phyloP scores from a whole-genome alignment of 2,329 filamentous ascomycete genomes.

The Furcasterigmium furcatum region DNA sequence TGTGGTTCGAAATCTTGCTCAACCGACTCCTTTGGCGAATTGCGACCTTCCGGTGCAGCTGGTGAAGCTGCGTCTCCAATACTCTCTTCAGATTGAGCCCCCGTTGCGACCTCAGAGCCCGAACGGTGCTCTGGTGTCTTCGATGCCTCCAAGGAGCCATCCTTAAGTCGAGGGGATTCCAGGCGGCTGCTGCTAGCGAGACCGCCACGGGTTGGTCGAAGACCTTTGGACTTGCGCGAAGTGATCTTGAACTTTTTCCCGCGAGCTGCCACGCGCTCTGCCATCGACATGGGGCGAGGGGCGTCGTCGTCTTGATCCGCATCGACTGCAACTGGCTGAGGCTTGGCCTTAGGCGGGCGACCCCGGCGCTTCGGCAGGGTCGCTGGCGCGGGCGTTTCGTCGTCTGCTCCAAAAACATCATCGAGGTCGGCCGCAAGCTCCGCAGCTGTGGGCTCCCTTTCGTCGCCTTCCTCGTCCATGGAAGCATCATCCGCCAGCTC shows the following conservation, averaged over 20 bases:
- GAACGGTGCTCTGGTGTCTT: too few relatives aligned
- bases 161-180: too few relatives aligned
- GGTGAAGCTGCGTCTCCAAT: too few relatives aligned
- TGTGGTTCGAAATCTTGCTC: too few relatives aligned
- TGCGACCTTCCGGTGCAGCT: too few relatives aligned
- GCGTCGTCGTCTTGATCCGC: not conserved
- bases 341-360: slow-evolving; percentile 7
- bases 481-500: slow-evolving; percentile 8
- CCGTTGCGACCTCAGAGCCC: too few relatives aligned
- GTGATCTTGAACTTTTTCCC: slow-evolving; percentile 53
- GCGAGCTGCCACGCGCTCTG: slow-evolving; percentile 51
- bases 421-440: slow-evolving; percentile 31
- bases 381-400: not conserved
- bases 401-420: slow-evolving; percentile 22
- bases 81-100: too few relatives aligned
- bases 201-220: not conserved
- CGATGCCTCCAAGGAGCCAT: too few relatives aligned
- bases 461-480: slow-evolving; percentile 11
- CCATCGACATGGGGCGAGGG: slow-evolving; percentile 46
- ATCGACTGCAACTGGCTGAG: slow-evolving; percentile 5
- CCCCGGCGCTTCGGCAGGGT: slow-evolving; percentile 1
- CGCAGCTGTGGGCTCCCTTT: slow-evolving; percentile 17
- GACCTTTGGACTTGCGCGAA: slow-evolving; percentile 20
- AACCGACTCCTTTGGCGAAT: too few relatives aligned
- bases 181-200: not conserved